phyloP scores from a whole-genome alignment of 2,329 filamentous ascomycete species.

The Xylaria digitata region DNA sequence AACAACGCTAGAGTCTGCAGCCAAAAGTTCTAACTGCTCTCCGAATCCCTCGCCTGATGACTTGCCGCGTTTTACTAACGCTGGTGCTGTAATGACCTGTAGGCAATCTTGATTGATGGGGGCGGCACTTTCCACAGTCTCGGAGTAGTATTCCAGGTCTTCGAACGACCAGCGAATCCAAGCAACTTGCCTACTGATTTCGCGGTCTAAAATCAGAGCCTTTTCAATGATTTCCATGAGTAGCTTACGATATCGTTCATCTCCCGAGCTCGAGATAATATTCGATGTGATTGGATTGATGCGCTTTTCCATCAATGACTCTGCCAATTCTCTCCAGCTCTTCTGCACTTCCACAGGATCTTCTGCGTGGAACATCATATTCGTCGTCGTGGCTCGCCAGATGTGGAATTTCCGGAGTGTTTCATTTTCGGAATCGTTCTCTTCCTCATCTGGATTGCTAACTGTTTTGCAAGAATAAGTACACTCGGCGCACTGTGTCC shows the following conservation, averaged over 20 bases:
- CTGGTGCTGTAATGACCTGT: slow-evolving; percentile 13
- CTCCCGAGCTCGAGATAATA: neutral
- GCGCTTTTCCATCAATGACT: slow-evolving; percentile 4
- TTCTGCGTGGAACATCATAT: slow-evolving; percentile 21
- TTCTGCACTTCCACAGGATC: neutral
- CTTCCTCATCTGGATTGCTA: neutral
- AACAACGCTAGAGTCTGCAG: slow-evolving; percentile 1
- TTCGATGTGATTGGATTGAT: neutral
- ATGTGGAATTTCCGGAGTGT: slow-evolving; percentile 11
- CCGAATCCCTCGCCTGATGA: slow-evolving; percentile 19
- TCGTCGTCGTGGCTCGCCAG: slow-evolving; percentile 17
- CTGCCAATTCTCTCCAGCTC: slow-evolving; percentile 8
- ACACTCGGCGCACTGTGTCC: neutral
- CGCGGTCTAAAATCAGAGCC: slow-evolving; percentile 15
- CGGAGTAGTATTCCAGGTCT: neutral
- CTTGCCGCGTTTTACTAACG: slow-evolving; percentile 16
- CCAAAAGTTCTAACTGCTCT: slow-evolving; percentile 17
- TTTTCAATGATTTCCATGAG: slow-evolving; percentile 15
- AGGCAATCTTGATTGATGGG: slow-evolving; percentile 2
- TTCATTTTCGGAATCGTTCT: neutral
- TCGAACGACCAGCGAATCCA: slow-evolving; percentile 24
- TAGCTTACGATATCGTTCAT: slow-evolving; percentile 2
- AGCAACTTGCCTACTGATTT: slow-evolving; percentile 20
- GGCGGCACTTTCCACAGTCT: neutral
- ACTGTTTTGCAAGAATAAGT: neutral